Evolutionary conservation across 2,329 filamentous ascomycete genomes (phyloP), one percentile per base, ranked within the genome.

Genomic region (Leptographium procerum): DNA sequence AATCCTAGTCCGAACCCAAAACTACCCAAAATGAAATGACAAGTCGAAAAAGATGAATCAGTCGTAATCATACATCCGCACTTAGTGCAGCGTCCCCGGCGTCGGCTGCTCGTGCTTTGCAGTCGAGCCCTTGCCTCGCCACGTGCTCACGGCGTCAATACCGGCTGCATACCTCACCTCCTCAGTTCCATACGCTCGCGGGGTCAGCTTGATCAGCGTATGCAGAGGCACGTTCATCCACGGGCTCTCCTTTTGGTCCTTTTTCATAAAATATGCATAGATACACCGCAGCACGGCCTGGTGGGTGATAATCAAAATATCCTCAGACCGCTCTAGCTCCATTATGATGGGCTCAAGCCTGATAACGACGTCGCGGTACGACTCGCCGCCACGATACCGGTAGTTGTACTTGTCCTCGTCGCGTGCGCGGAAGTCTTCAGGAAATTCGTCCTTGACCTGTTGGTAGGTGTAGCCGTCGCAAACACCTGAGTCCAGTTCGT

Each of bases 341-440:
- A 99, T 99, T 74, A 99, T 99, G 73, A 99, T 99, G 62, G 94
- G 94, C 69, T 99, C 94, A 0, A 99, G 84, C 1, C 94, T 90
- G 67, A 96, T 97, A 47, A 99, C 94, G 1, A 99, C 92, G 68
- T 99, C 94, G 58, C 92, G 89, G 72, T 99, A 86, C 61, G 89
- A 95, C 75, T 99, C 94, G 57, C 94, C 94, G 62, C 94, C 94
- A 6, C 94, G 87, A 73, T 99, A 99, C 59, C 94, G 90, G 75
- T 99, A 99, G 76, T 99, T 97, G 82, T 97, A 97, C 74, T 99
- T 99, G 78, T 99, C 94, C 65, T 96, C 90, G 71, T 99, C 94
- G 62, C 94, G 89, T 36, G 92, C 91, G 55, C 85, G 84, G 74
- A 99, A 99, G 74, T 99, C 94, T 65, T 96, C 91, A 0, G 94